Evolutionary conservation across 345 rosid genomes (phyloP).

Genomic region (Turritis glabra): DNA sequence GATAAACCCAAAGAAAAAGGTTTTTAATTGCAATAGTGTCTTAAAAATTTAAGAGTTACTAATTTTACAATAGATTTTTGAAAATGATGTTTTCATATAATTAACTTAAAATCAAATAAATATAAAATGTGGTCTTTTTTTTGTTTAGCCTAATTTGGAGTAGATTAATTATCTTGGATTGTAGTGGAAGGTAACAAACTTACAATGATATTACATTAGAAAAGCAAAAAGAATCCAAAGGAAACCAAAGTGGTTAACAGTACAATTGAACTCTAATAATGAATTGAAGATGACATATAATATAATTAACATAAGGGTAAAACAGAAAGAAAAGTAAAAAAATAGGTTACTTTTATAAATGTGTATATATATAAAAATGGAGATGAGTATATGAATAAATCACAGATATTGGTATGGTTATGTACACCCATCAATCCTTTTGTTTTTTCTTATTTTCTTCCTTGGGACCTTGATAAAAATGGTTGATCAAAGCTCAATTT

Average conservation of each 20-base stretch:
- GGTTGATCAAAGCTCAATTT: slow-evolving; percentile 53
- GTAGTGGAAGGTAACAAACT: slow-evolving; percentile 12
- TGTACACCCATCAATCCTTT: slow-evolving; percentile 49
- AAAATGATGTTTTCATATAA: not conserved
- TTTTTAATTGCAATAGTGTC: too few species aligned
- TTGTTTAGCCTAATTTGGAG: slow-evolving; percentile 6
- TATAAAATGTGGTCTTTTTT: not conserved
- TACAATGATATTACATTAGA: slow-evolving; percentile 21
- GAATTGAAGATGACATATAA: slow-evolving; percentile 7
- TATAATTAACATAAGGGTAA: not conserved
- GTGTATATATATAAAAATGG: slow-evolving; percentile 3
- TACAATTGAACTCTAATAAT: slow-evolving; percentile 8
- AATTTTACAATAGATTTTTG: not conserved
- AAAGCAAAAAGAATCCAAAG: slow-evolving; percentile 19
- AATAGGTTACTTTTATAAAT: not conserved
- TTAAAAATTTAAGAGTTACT: not conserved
- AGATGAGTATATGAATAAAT: slow-evolving; percentile 31
- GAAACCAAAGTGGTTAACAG: not conserved
- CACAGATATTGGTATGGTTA: slow-evolving; percentile 37
- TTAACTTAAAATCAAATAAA: not conserved
- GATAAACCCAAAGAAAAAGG: too few species aligned
- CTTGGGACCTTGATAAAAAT: slow-evolving; percentile 13
- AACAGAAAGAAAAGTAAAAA: not conserved
- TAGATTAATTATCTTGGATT: slow-evolving; percentile 7
- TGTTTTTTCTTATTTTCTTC: slow-evolving; percentile 32